These are phyloP conservation scores for Fusarium xylarioides DNA, from an alignment of 2,329 filamentous ascomycete species.

Conservation along the genomic window DNA sequence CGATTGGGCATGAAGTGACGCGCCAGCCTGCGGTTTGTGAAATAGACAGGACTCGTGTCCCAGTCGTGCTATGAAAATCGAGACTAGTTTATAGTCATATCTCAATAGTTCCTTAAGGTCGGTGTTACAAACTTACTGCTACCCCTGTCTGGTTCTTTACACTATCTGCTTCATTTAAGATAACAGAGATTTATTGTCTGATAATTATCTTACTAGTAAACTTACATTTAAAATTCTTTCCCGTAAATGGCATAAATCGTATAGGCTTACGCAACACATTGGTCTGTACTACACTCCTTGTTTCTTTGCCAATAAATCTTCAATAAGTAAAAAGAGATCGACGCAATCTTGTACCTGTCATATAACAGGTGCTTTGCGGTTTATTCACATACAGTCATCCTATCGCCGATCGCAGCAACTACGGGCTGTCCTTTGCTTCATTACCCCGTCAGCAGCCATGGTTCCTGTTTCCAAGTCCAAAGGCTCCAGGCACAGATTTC, in stretches of 20 bases:
- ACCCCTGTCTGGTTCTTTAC: background rate
- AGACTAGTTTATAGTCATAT: background rate
- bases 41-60: background rate
- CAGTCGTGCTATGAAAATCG: background rate
- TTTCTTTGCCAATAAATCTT: background rate
- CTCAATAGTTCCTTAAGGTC: background rate
- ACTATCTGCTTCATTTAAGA: background rate
- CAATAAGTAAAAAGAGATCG: fast-evolving
- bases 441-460: background rate
- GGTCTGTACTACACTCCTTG: background rate
- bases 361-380: background rate
- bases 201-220: background rate
- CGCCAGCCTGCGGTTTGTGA: background rate
- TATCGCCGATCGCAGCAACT: background rate
- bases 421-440: background rate
- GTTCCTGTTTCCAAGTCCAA: background rate
- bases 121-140: background rate
- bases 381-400: background rate
- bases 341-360: background rate
- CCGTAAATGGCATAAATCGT: background rate
- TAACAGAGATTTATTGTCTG: background rate
- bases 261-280: background rate
- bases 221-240: background rate
- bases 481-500: background rate
- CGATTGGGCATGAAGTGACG: background rate